A percentile compares a stretch with the other conserved stretches of the same genome.
Evolutionary conservation across 495 filamentous ascomycete genomes (phyloP).

Genomic region (Talaromyces nanjingensis): DNA sequence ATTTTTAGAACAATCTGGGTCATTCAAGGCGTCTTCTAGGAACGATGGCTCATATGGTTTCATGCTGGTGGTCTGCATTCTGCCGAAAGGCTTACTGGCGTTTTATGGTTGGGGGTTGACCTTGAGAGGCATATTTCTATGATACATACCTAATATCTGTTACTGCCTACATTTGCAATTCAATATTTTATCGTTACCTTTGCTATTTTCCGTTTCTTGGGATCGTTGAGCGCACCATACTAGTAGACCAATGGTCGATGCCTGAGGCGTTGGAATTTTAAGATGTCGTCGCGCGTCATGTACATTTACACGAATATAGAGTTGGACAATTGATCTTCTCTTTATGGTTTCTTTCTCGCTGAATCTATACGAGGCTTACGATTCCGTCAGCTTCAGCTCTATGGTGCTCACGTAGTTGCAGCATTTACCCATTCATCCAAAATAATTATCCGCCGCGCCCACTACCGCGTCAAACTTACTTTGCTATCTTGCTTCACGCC

Average conservation of each 20-base stretch:
- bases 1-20: not conserved
- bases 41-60: not conserved
- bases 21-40: not conserved
- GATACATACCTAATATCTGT: not conserved
- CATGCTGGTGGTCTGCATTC: not conserved
- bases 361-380: too few species aligned
- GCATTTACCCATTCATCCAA: not conserved
- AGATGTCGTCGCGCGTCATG: not conserved
- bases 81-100: not conserved
- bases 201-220: not conserved
- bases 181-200: not conserved
- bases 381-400: too few species aligned
- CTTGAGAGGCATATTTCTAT: not conserved
- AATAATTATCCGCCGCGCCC: not conserved
- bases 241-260: not conserved
- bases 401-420: not conserved
- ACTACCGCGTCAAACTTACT: slow-evolving; percentile 6
- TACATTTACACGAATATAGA: too few species aligned
- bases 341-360: too few species aligned
- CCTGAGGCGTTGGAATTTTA: not conserved
- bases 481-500: not conserved
- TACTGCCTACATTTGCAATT: not conserved
- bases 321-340: too few species aligned
- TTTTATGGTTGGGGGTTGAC: not conserved
- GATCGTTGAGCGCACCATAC: not conserved